Conservation (phyloP, 345 rosid genomes). For the Citrus sinensis region DVS_A1.0 CM039169.1:3010501-3011000, state of each 20-base stretch:
- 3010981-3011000: neutral
- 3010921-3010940: constrained; percentile 7
- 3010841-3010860: neutral
- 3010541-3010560: constrained; percentile 78
- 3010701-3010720: constrained; percentile 50
- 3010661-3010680: constrained; percentile 88
- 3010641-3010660: constrained; percentile 82
- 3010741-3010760: constrained; percentile 21
- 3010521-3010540: constrained; percentile 95
- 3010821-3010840: constrained; percentile 15
- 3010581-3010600: constrained; percentile 48
- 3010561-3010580: constrained; percentile 75
- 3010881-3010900: constrained; percentile 20
- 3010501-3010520: constrained; percentile 77
- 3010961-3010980: constrained; percentile 23
- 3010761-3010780: constrained; percentile 13
- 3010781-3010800: neutral
- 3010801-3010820: neutral
- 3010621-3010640: constrained; percentile 86
- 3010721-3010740: constrained; percentile 19
- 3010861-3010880: neutral
- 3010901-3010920: constrained; percentile 10
- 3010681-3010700: constrained; percentile 62
- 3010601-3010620: constrained; percentile 65
- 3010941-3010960: constrained; percentile 13